Percentiles rank a stretch among this genome's conserved stretches.
These are phyloP conservation scores for Pseudogymnoascus sp. DNA, from an alignment of 2,329 filamentous ascomycete genomes.

Conservation along the genomic window DNA sequence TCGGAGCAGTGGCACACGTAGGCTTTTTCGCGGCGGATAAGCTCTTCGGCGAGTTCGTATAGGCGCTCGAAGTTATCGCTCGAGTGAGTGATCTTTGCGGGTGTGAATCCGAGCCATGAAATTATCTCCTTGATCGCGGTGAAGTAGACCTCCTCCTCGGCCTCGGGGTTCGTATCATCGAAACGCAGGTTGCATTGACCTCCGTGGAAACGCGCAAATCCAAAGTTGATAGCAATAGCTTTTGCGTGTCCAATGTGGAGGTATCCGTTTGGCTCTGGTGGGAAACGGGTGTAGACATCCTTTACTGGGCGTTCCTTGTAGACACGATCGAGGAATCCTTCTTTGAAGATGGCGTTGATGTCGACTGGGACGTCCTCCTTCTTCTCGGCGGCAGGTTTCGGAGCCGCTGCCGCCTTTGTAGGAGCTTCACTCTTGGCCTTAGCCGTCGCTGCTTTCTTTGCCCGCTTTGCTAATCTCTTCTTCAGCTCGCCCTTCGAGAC, in stretches of 20 bases:
- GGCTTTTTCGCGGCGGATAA: conserved; percentile 63
- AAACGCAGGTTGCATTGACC: conserved; percentile 63
- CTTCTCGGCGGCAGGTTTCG: conserved; percentile 24
- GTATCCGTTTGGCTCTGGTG: conserved; percentile 86
- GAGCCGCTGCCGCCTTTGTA: conserved; percentile 30
- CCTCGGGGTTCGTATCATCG: conserved; percentile 93
- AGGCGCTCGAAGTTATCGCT: conserved; percentile 82
- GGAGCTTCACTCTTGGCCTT: conserved; percentile 45
- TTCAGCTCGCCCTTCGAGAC: conserved; percentile 59
- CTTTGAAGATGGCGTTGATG: conserved; percentile 69
- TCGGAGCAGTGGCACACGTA: conserved; percentile 88
- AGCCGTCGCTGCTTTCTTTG: conserved; percentile 49
- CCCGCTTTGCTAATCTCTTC: conserved; percentile 53
- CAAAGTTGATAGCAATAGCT: conserved; percentile 94
- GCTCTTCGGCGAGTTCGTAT: conserved; percentile 81
- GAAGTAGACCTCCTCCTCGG: conserved; percentile 87
- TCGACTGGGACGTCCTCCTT: conserved; percentile 38
- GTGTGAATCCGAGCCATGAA: conserved; percentile 78
- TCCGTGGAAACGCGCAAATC: conserved; percentile 78
- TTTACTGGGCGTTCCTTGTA: conserved; percentile 61
- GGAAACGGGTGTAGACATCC: conserved; percentile 65
- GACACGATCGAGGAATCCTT: conserved; percentile 68
- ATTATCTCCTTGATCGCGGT: conserved; percentile 84
- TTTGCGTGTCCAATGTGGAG: conserved; percentile 92
- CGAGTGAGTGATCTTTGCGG: conserved; percentile 73